A percentile compares a stretch with the other conserved stretches of the same genome.
These are phyloP conservation scores for Macrotyloma uniflorum DNA, from an alignment of 306 rosid species.

Conservation along the genomic window DNA sequence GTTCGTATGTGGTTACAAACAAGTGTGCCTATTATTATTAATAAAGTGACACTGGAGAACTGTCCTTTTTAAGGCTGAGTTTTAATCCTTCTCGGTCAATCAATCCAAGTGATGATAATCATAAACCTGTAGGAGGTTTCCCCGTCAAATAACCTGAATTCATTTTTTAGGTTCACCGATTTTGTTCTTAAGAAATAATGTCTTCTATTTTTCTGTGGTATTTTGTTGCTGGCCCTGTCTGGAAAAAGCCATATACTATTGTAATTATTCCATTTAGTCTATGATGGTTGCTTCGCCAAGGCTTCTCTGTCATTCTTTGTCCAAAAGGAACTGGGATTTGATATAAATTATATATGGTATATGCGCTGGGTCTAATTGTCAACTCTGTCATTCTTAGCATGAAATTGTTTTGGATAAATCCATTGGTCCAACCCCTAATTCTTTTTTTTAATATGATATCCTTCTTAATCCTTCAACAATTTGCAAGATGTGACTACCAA, in stretches of 20 bases:
- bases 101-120: constrained; percentile 7
- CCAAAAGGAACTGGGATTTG: not conserved
- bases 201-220: constrained; percentile 10
- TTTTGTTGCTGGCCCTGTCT: constrained; percentile 17
- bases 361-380: not conserved
- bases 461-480: constrained; percentile 16
- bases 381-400: not conserved
- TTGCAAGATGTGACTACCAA: not conserved
- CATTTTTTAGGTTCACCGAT: constrained; percentile 5
- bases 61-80: not conserved
- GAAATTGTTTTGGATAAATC: constrained; percentile 4
- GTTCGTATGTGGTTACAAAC: not conserved
- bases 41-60: not conserved
- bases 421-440: not conserved
- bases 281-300: constrained; percentile 11
- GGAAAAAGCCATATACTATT: not conserved
- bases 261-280: constrained; percentile 10
- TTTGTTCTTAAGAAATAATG: not conserved
- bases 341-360: not conserved
- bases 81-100: constrained; percentile 7
- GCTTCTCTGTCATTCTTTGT: constrained; percentile 18
- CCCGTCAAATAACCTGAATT: not conserved
- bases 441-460: not conserved
- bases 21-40: constrained; percentile 1
- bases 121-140: not conserved